Percentiles rank a stretch among this genome's conserved stretches.
Conservation (phyloP, 202 grass and related monocot species). For the Tripidium arundinaceum region DNA sequence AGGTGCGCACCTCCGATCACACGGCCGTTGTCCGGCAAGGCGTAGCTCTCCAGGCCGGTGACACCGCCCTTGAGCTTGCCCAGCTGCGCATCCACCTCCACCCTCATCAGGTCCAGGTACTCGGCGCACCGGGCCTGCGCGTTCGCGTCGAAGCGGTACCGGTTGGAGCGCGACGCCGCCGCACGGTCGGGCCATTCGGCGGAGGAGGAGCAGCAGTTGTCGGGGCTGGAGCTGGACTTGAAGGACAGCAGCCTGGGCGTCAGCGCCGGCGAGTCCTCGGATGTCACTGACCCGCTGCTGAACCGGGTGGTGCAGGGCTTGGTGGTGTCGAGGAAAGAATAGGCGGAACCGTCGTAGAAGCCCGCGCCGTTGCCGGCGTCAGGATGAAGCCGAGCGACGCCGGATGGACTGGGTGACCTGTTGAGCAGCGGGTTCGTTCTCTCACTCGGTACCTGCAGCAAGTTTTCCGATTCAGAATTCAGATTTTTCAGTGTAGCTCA, state of each 20-base stretch:
- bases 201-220: slow-evolving; percentile 27
- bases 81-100: slow-evolving; percentile 45
- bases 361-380: neutral
- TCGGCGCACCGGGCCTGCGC: slow-evolving; percentile 27
- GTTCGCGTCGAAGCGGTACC: slow-evolving; percentile 17
- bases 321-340: slow-evolving; percentile 29
- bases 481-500: neutral
- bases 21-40: slow-evolving; percentile 27
- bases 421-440: slow-evolving; percentile 16
- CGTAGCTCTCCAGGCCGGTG: slow-evolving; percentile 35
- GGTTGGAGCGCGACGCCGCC: neutral
- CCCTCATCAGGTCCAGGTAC: slow-evolving; percentile 39
- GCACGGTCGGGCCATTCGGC: slow-evolving; percentile 21
- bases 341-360: slow-evolving; percentile 3
- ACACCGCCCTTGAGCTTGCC: slow-evolving; percentile 54
- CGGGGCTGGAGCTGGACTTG: slow-evolving; percentile 34
- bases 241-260: slow-evolving; percentile 41
- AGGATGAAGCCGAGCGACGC: neutral
- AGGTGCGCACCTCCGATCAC: slow-evolving; percentile 17
- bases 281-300: slow-evolving; percentile 41
- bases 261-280: slow-evolving; percentile 34
- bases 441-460: slow-evolving; percentile 32
- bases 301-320: neutral
- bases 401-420: slow-evolving; percentile 15
- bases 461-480: neutral